Conservation (phyloP, 2,329 filamentous ascomycete species). For the Penicillium italicum region DNA sequence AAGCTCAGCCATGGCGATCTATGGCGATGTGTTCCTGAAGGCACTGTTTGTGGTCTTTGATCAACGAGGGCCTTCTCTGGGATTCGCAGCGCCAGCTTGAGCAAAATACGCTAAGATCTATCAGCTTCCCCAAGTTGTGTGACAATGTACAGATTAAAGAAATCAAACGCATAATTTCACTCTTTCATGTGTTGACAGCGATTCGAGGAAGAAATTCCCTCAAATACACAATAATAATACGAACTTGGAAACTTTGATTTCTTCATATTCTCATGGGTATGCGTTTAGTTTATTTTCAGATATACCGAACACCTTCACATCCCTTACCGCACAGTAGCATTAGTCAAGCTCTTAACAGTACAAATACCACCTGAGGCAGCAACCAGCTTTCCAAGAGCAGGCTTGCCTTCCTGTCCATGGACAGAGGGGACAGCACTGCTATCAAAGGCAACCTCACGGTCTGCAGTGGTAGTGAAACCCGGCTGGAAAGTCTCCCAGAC, state of each 20-base stretch:
- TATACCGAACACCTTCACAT: slow-evolving; percentile 6
- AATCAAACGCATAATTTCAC: not conserved
- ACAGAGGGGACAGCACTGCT: slow-evolving; percentile 71
- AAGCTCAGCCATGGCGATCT: slow-evolving; percentile 54
- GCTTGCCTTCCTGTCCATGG: slow-evolving; percentile 60
- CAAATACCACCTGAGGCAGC: slow-evolving; percentile 76
- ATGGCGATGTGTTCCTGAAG: slow-evolving; percentile 60
- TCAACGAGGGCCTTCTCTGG: slow-evolving; percentile 47
- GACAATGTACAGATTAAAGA: slow-evolving; percentile 7
- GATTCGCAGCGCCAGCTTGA: slow-evolving; percentile 46
- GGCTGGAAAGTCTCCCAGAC: slow-evolving; percentile 96
- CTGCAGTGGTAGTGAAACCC: slow-evolving; percentile 84
- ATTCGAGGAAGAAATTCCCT: not conserved
- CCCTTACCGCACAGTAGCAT: slow-evolving; percentile 73
- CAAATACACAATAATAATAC: slow-evolving; percentile 2
- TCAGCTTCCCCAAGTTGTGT: not conserved
- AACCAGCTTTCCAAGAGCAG: slow-evolving; percentile 60
- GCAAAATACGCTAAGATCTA: not conserved
- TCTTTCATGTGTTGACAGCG: not conserved
- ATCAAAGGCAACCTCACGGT: slow-evolving; percentile 81
- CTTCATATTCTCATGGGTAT: slow-evolving; percentile 24
- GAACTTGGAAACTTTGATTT: slow-evolving; percentile 12
- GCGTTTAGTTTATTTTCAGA: slow-evolving; percentile 16
- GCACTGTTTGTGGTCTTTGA: slow-evolving; percentile 60
- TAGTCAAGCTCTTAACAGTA: slow-evolving; percentile 75